phyloP scores from a whole-genome alignment of 208 protist species.

The Wallacemonas rigidus region DNA sequence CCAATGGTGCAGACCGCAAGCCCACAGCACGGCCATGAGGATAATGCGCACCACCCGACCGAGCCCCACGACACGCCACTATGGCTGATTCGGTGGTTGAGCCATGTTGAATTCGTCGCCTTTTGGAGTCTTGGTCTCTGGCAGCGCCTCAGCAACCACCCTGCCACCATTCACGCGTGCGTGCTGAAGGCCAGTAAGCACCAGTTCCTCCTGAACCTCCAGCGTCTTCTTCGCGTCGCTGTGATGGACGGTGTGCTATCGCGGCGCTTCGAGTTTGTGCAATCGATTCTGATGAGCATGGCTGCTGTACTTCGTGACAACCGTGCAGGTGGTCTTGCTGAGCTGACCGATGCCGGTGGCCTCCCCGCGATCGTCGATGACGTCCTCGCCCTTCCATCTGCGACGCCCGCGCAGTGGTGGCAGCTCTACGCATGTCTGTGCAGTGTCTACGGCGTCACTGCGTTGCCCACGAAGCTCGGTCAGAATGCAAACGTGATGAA shows the following conservation, averaged over 20 bases:
- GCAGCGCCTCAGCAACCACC: conserved; percentile 31
- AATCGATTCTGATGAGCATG: conserved; percentile 36
- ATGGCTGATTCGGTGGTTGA: conserved; percentile 36
- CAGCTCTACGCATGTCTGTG: conserved; percentile 50
- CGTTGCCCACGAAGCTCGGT: conserved; percentile 31
- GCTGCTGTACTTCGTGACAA: conserved; percentile 27
- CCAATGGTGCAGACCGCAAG: too few relatives aligned
- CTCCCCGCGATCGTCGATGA: conserved; percentile 44
- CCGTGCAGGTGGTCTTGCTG: conserved; percentile 16
- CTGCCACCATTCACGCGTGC: background rate
- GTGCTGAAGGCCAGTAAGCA: background rate
- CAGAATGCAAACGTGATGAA: conserved; percentile 32
- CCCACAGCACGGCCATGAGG: too few relatives aligned
- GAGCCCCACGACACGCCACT: conserved; percentile 17
- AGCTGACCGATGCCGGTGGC: conserved; percentile 39
- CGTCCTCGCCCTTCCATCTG: conserved; percentile 39
- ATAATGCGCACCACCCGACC: too few relatives aligned
- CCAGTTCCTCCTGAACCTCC: conserved; percentile 5
- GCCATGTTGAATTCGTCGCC: conserved; percentile 39
- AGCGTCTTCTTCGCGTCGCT: conserved; percentile 10
- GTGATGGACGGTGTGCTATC: background rate
- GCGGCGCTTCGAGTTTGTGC: conserved; percentile 31
- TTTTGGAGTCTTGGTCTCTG: conserved; percentile 47
- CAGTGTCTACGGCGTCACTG: conserved; percentile 53
- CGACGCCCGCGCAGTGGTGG: conserved; percentile 52